These are phyloP conservation scores for Colletotrichum endophyticum DNA, from an alignment of 2,329 filamentous ascomycete species.

Conservation along the genomic window DNA sequence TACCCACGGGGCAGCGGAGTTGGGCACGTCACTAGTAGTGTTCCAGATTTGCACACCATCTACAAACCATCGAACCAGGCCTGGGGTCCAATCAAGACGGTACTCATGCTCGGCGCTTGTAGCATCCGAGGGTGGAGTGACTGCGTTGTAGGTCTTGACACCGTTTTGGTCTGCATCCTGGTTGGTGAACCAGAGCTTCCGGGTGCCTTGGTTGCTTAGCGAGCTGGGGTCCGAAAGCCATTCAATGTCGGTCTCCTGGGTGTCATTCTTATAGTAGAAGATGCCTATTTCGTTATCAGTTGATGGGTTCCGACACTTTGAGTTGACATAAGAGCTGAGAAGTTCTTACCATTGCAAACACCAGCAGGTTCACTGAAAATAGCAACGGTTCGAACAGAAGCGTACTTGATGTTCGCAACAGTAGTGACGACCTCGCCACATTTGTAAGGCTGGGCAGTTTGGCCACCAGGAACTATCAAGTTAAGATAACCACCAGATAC, in stretches of 20 bases:
- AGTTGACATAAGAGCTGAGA: rapidly evolving
- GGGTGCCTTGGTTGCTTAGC: constrained; percentile 27
- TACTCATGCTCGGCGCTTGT: constrained; percentile 34
- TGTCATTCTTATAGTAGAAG: constrained; percentile 31
- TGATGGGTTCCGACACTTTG: rapidly evolving
- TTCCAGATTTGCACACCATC: constrained; percentile 29
- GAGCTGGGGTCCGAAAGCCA: constrained; percentile 34
- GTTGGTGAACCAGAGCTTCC: constrained; percentile 34
- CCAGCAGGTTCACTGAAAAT: constrained; percentile 31
- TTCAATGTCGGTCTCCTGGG: constrained; percentile 35
- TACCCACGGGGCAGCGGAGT: constrained; percentile 27
- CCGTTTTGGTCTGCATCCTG: constrained; percentile 29
- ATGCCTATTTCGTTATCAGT: constrained; percentile 25
- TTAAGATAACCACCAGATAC: constrained; percentile 32
- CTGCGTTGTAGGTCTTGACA: constrained; percentile 12
- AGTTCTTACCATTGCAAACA: constrained; percentile 32
- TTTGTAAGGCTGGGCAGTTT: constrained; percentile 27
- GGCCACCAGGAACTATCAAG: constrained; percentile 29
- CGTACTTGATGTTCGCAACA: constrained; percentile 31
- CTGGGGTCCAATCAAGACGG: constrained; percentile 33
- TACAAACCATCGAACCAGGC: constrained; percentile 27
- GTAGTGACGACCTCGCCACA: constrained; percentile 27
- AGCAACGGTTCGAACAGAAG: constrained; percentile 31
- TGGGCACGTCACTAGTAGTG: constrained; percentile 30
- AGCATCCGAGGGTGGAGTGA: constrained; percentile 24